Conservation (phyloP, 495 filamentous ascomycete species). For the Clohesyomyces aquaticus region DNA sequence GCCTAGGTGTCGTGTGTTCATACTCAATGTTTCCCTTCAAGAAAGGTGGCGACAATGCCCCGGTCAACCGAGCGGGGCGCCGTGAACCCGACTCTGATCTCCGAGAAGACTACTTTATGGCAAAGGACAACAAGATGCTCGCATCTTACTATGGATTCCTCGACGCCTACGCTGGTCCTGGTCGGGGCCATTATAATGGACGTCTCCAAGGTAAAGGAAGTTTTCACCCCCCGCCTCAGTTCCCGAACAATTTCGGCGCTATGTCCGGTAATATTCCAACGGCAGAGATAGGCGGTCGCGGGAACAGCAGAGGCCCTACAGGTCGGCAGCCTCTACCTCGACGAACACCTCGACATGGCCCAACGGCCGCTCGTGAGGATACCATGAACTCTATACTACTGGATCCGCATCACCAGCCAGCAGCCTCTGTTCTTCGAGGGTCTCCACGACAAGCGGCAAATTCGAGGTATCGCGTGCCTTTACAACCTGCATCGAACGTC, state of each 20-base stretch:
- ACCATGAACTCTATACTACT: slow-evolving; percentile 75
- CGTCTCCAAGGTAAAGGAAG: slow-evolving; percentile 19
- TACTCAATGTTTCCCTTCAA: slow-evolving; percentile 99
- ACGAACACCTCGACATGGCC: slow-evolving; percentile 46
- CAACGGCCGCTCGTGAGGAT: slow-evolving; percentile 50
- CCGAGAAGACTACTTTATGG: slow-evolving; percentile 88
- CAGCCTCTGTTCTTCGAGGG: slow-evolving; percentile 51
- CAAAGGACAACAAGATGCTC: slow-evolving; percentile 96
- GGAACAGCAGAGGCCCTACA: slow-evolving; percentile 44
- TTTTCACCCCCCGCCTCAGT: slow-evolving; percentile 79
- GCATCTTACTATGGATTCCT: slow-evolving; percentile 92
- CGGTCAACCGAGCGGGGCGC: slow-evolving; percentile 38
- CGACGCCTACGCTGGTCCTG: slow-evolving; percentile 67
- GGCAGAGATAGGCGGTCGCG: slow-evolving; percentile 19
- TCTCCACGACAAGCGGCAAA: slow-evolving; percentile 51
- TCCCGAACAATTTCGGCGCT: slow-evolving; percentile 53
- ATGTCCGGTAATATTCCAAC: slow-evolving; percentile 15
- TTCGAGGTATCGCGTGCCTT: slow-evolving; percentile 53
- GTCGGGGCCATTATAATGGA: slow-evolving; percentile 19
- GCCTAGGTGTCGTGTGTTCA: slow-evolving; percentile 91
- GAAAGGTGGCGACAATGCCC: slow-evolving; percentile 65
- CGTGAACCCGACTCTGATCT: slow-evolving; percentile 62
- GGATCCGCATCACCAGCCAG: slow-evolving; percentile 85
- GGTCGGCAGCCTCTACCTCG: slow-evolving; percentile 44
- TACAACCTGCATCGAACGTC: slow-evolving; percentile 44